phyloP scores from a whole-genome alignment of 1,139 yeast species.

The Suhomyces coccinellae region DNA sequence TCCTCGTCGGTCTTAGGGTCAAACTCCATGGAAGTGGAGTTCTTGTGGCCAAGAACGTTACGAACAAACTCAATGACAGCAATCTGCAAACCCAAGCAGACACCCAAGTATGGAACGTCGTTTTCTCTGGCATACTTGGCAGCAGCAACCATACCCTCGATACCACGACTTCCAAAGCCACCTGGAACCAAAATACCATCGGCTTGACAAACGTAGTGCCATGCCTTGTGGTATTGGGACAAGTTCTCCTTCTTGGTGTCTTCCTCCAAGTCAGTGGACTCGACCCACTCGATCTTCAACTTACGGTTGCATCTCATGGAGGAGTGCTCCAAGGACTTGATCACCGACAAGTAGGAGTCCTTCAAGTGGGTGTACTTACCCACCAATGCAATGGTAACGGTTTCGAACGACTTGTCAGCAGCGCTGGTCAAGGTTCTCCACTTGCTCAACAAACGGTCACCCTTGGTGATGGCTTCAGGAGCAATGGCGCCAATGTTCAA shows the following conservation, averaged over 20 bases:
- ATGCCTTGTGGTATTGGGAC: conserved; percentile 86
- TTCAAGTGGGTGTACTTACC: conserved; percentile 96
- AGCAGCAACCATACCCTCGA: conserved; percentile 97
- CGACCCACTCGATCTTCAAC: conserved; percentile 93
- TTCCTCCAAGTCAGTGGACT: conserved; percentile 85
- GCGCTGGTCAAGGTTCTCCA: conserved; percentile 84
- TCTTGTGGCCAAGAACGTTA: conserved; percentile 65
- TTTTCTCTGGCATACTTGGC: conserved; percentile 98
- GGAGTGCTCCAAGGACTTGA: conserved; percentile 92
- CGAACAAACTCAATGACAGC: conserved; percentile 95
- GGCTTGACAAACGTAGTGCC: conserved; percentile 92
- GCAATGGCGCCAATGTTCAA: conserved; percentile 59
- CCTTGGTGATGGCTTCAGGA: conserved; percentile 57
- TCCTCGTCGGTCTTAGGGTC: conserved; percentile 61
- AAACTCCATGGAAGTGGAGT: conserved; percentile 85
- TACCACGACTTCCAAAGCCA: conserved; percentile 96
- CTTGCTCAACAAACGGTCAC: conserved; percentile 65
- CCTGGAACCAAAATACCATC: conserved; percentile 98
- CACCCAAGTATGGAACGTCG: conserved; percentile 91
- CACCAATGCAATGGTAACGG: conserved; percentile 91
- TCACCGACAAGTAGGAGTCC: conserved; percentile 92
- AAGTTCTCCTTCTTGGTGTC: conserved; percentile 62
- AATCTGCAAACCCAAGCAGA: conserved; percentile 95
- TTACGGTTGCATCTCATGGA: conserved; percentile 86
- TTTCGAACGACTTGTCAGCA: conserved; percentile 77